Conservation (phyloP, 148 eudicot species). For the Nepenthes mirabilis region DNA sequence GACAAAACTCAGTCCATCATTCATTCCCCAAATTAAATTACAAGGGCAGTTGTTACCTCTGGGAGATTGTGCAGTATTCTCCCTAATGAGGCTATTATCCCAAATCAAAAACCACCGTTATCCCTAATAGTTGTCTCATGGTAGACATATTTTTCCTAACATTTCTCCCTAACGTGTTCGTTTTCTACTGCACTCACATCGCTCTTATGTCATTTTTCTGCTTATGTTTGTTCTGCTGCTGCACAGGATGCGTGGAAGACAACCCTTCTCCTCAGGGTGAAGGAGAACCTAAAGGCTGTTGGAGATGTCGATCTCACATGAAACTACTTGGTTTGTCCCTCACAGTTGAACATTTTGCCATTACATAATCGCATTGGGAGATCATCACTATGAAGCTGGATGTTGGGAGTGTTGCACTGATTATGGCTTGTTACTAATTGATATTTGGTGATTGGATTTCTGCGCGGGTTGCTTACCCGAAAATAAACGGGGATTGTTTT, state of each 20-base stretch:
- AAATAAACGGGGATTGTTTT: too few relatives aligned
- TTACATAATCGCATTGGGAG: too few relatives aligned
- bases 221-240: background rate
- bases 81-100: background rate
- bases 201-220: background rate
- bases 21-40: too few relatives aligned
- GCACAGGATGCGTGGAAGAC: slow-evolving; percentile 62
- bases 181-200: background rate
- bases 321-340: background rate
- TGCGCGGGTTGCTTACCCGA: too few relatives aligned
- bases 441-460: too few relatives aligned
- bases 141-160: background rate
- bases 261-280: slow-evolving; percentile 57
- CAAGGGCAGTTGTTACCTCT: too few relatives aligned
- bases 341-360: too few relatives aligned
- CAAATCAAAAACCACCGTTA: background rate
- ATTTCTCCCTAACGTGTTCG: background rate
- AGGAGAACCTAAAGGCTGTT: slow-evolving; percentile 41
- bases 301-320: slow-evolving; percentile 62
- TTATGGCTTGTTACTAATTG: too few relatives aligned
- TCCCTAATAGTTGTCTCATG: background rate
- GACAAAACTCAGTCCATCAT: too few relatives aligned
- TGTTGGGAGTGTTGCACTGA: too few relatives aligned
- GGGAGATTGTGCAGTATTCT: too few relatives aligned
- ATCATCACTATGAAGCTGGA: too few relatives aligned